phyloP scores from a whole-genome alignment of 768 basidiomycete genomes.

The Neoboletus subvelutipes region DNA sequence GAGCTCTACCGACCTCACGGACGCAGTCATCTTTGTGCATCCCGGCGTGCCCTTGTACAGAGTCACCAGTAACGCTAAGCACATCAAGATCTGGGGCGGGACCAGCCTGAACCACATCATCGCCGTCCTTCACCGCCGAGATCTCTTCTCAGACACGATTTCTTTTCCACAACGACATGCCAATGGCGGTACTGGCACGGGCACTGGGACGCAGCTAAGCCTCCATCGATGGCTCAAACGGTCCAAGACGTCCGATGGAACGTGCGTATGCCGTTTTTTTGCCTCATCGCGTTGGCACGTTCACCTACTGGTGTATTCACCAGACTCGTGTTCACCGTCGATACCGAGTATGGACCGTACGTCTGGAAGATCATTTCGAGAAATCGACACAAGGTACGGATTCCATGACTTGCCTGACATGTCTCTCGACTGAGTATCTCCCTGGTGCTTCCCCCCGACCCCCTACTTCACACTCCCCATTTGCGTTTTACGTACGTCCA shows the following conservation, averaged over 20 bases:
- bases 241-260: conserved; percentile 23
- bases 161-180: conserved; percentile 24
- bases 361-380: conserved; percentile 28
- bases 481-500: background rate
- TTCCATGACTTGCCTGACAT: background rate
- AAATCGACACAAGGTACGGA: conserved; percentile 23
- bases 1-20: conserved; percentile 18
- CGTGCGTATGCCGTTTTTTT: conserved; percentile 15
- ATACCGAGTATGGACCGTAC: conserved; percentile 25
- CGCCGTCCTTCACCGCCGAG: conserved; percentile 28
- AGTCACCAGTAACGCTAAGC: conserved; percentile 20
- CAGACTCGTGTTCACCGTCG: conserved; percentile 22
- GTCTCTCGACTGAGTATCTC: background rate
- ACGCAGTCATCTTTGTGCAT: conserved; percentile 19
- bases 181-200: background rate
- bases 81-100: conserved; percentile 17
- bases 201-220: conserved; percentile 5
- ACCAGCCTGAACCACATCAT: conserved; percentile 12
- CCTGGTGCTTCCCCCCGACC: background rate
- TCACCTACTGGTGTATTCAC: background rate
- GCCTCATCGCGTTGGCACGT: background rate
- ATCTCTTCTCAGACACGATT: conserved; percentile 27
- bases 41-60: conserved; percentile 26
- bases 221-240: conserved; percentile 31
- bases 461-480: background rate